A percentile compares a stretch with the other conserved stretches of the same genome.
Evolutionary conservation across 2,329 filamentous ascomycete genomes (phyloP).

Genomic region (Arthrobotrys sphaeroides): DNA sequence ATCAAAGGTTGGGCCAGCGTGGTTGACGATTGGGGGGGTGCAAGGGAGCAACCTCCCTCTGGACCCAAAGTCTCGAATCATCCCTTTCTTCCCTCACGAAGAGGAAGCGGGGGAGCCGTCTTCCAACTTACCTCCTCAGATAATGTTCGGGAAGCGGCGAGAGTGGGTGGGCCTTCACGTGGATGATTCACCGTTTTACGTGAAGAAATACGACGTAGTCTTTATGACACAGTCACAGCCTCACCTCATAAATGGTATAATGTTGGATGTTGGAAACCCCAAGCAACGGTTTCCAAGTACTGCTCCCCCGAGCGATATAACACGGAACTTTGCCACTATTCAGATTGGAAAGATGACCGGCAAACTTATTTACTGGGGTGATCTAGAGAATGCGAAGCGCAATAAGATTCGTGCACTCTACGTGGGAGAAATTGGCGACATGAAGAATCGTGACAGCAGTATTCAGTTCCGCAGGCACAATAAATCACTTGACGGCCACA

Average conservation of each 20-base stretch:
- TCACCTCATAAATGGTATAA: not conserved
- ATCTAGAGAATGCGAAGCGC: not conserved
- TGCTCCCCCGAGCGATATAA: not conserved
- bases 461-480: not conserved
- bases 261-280: no score
- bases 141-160: not conserved
- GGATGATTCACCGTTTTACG: constrained; percentile 7
- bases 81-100: constrained; percentile 1
- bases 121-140: not conserved
- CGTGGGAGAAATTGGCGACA: not conserved
- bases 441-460: not conserved
- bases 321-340: not conserved
- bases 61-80: not conserved
- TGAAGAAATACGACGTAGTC: not conserved
- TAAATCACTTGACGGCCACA: not conserved
- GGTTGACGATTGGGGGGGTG: not conserved
- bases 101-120: not conserved
- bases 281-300: not conserved
- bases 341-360: not conserved
- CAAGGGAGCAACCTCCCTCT: constrained; percentile 1
- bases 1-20: not conserved
- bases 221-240: constrained; percentile 9
- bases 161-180: constrained; percentile 12
- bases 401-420: not conserved
- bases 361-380: not conserved